A percentile compares a stretch with the other conserved stretches of the same genome.
Evolutionary conservation across 192 early-diverging fungal species (phyloP).

Genomic region (Ramicandelaber brevisporus): DNA sequence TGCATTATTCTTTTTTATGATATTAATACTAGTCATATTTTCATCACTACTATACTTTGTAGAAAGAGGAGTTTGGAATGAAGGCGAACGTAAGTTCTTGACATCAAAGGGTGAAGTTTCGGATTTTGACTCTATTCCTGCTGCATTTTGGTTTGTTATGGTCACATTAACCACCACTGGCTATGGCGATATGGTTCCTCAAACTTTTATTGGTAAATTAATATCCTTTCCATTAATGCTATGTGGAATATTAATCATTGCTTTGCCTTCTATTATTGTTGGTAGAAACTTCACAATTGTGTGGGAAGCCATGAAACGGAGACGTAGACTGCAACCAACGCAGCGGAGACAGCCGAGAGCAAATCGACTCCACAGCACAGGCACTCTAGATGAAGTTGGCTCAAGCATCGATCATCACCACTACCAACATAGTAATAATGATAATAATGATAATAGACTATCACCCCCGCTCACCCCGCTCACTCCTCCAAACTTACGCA

Average conservation of each 20-base stretch:
- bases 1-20: constrained; percentile 45
- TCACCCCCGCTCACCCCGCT: too few species aligned
- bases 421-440: too few species aligned
- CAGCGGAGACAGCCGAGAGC: too few species aligned
- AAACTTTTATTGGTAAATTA: constrained; percentile 50
- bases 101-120: constrained; percentile 37
- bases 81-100: constrained; percentile 32
- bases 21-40: constrained; percentile 41
- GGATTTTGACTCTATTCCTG: constrained; percentile 54
- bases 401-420: too few species aligned
- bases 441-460: too few species aligned
- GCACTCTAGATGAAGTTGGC: too few species aligned
- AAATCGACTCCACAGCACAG: too few species aligned
- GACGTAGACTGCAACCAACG: too few species aligned
- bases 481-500: too few species aligned
- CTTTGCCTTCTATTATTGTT: constrained; percentile 61
- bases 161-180: constrained; percentile 64
- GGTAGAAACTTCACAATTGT: constrained; percentile 60
- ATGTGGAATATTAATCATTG: constrained; percentile 53
- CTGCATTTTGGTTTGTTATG: constrained; percentile 48
- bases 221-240: constrained; percentile 63
- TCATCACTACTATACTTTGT: constrained; percentile 59
- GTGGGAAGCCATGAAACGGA: constrained; percentile 36
- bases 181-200: constrained; percentile 56
- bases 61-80: constrained; percentile 51